Conservation (phyloP, 2,329 filamentous ascomycete species). For the Nothophoma quercina region DNA sequence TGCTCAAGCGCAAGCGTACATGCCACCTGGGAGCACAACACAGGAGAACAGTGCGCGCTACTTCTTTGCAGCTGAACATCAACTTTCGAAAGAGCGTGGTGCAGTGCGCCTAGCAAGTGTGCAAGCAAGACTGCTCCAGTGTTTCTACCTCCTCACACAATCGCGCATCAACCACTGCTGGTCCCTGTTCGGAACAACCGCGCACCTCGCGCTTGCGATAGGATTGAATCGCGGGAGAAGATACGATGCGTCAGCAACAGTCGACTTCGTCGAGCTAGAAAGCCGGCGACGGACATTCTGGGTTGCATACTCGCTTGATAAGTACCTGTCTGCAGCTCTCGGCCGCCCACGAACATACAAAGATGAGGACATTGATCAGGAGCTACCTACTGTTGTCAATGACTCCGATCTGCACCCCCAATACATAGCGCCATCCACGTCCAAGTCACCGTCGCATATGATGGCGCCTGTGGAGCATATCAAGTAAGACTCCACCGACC, state of each 20-base stretch:
- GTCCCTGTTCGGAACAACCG: constrained; percentile 65
- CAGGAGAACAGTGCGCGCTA: constrained; percentile 50
- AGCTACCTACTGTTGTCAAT: constrained; percentile 46
- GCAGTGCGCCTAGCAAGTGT: constrained; percentile 63
- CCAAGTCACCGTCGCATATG: constrained; percentile 51
- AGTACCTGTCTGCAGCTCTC: constrained; percentile 69
- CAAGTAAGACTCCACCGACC: constrained; percentile 30
- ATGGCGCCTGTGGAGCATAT: constrained; percentile 56
- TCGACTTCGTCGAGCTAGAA: constrained; percentile 59
- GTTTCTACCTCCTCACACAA: constrained; percentile 65
- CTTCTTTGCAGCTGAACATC: constrained; percentile 53
- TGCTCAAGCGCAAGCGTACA: constrained; percentile 59
- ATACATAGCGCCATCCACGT: constrained; percentile 37
- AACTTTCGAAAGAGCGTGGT: constrained; percentile 61
- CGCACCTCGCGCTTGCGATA: constrained; percentile 61
- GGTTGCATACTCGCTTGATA: constrained; percentile 69
- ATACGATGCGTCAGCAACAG: constrained; percentile 34
- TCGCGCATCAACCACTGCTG: constrained; percentile 68
- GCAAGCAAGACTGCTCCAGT: constrained; percentile 65
- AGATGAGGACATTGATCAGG: constrained; percentile 70
- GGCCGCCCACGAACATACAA: constrained; percentile 68
- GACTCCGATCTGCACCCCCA: constrained; percentile 41
- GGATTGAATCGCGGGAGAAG: constrained; percentile 54
- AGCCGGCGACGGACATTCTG: constrained; percentile 68
- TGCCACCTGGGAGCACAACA: constrained; percentile 38